phyloP scores from a whole-genome alignment of 345 rosid species.

The Heritiera littoralis region DNA sequence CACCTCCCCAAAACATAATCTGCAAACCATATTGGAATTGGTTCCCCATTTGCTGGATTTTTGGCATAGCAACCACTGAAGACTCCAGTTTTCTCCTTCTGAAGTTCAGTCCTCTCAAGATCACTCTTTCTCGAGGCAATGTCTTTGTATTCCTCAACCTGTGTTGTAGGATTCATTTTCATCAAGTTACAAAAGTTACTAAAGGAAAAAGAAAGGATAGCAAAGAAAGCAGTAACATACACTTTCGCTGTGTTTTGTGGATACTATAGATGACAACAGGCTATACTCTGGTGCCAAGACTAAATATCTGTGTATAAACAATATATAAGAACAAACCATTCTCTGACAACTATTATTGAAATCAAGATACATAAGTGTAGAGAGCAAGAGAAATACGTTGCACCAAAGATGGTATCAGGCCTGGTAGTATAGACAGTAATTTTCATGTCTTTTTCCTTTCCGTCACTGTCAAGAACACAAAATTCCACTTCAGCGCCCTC shows the following conservation, averaged over 20 bases:
- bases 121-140: slow-evolving; percentile 83
- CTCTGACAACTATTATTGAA: slow-evolving; percentile 12
- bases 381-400: slow-evolving; percentile 56
- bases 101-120: slow-evolving; percentile 95
- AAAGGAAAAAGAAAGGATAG: slow-evolving; percentile 8
- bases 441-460: slow-evolving; percentile 51
- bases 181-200: slow-evolving; percentile 1
- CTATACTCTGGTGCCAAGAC: slow-evolving; percentile 94
- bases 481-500: slow-evolving; percentile 86
- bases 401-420: slow-evolving; percentile 92
- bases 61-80: slow-evolving; percentile 79
- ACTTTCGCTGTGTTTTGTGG: slow-evolving; percentile 45
- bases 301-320: slow-evolving; percentile 61
- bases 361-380: neutral
- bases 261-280: slow-evolving; percentile 53
- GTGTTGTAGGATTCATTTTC: slow-evolving; percentile 19
- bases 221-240: slow-evolving; percentile 40
- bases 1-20: slow-evolving; percentile 89
- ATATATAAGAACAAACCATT: slow-evolving; percentile 24
- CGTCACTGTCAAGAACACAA: slow-evolving; percentile 53
- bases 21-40: slow-evolving; percentile 19
- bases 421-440: slow-evolving; percentile 82
- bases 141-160: slow-evolving; percentile 89
- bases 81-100: slow-evolving; percentile 89
- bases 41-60: slow-evolving; percentile 81